Evolutionary conservation across 73 alveolate species (phyloP), one percentile per base, ranked within the genome.

Genomic region (Tetrahymena elliotti): DNA sequence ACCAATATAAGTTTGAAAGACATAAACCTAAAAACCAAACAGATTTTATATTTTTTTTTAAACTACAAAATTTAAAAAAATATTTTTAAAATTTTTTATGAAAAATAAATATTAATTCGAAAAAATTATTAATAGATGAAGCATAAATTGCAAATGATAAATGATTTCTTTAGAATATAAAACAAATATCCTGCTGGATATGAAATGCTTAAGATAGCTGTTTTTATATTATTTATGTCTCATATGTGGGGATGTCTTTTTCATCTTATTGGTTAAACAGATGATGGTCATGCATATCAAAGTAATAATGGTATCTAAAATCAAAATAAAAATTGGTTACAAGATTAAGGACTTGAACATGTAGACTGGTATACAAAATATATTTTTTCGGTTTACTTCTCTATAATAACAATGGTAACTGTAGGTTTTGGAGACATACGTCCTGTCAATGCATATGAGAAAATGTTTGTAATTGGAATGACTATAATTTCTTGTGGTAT

Each of bases 371-470:
- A 68, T n/a, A 68, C 88, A n/a, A 68, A 68, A 24, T 68, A 68
- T 68, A 38, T 93, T 8, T 40, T 53, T 11, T 94, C 96, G 6
- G 93, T 94, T 84, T 94, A 94, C 47, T 94, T 94, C 47, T 84
- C 95, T 88, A 94, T 94, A 0, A 94, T 94, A 16, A 94, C 96
- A 13, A 94, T 94, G 96, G 93, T 94, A 1, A 94, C 96, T 4
- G 93, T 94, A 88, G 96, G 96, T 84, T 94, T 84, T 94, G 96
- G 96, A n/a, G 96, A 94, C 47, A 94, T 94, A 0, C 82, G 53
- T 41, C 95, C 96, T 0, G 93, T 40, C 34, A 94, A 94, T 88
- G 27, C 84, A 27, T 84, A 94, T 31, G 96, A 94, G 37, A 84
- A 94, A 34, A 40, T 88, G 20, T 94, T 94, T 88, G 93, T 88